Conservation (phyloP, 108 stramenopile genomes). For the Cyclotella cryptica region DNA sequence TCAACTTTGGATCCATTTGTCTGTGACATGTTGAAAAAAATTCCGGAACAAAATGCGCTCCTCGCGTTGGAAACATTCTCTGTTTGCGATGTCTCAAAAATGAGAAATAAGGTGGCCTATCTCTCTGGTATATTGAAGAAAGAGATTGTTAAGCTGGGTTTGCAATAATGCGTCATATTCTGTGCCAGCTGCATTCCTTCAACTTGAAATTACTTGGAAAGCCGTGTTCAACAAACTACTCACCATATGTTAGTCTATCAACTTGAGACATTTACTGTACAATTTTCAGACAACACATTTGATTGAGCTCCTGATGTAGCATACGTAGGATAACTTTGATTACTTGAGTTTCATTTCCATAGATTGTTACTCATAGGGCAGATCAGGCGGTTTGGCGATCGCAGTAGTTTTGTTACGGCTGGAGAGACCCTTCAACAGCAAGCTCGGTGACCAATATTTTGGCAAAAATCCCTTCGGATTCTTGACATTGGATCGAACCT, state of each 20-base stretch:
- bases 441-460: slow-evolving; percentile 20
- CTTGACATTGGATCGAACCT: slow-evolving; percentile 81
- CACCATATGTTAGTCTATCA: no score
- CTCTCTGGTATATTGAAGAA: slow-evolving; percentile 76
- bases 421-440: neutral
- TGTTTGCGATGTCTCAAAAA: slow-evolving; percentile 68
- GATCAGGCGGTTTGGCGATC: slow-evolving; percentile 70
- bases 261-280: neutral
- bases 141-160: slow-evolving; percentile 71
- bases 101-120: slow-evolving; percentile 80
- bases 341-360: no score
- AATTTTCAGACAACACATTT: neutral
- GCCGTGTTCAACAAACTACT: neutral
- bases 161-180: slow-evolving; percentile 1
- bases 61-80: slow-evolving; percentile 69
- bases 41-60: slow-evolving; percentile 74
- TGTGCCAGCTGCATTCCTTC: no score
- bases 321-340: no score
- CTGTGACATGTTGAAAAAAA: slow-evolving; percentile 72
- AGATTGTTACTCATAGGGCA: slow-evolving; percentile 65
- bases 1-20: slow-evolving; percentile 66
- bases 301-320: neutral
- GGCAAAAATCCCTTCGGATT: slow-evolving; percentile 65
- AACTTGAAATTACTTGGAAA: no score
- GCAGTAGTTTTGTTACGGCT: slow-evolving; percentile 6